A percentile compares a stretch with the other conserved stretches of the same genome.
phyloP scores from a whole-genome alignment of 179 eudicot species.

The Beta macrorhiza region DNA sequence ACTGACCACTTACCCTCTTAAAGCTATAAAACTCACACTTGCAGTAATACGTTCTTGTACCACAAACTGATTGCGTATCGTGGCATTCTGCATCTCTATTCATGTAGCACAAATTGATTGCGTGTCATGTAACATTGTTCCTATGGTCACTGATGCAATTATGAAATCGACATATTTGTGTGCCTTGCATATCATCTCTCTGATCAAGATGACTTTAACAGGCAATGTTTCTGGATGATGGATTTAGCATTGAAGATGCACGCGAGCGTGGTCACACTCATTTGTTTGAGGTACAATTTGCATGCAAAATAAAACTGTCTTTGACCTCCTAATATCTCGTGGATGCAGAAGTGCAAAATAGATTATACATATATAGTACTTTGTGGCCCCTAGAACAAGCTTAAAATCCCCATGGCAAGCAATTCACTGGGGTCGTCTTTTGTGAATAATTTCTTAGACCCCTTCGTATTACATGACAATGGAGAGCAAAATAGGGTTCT shows the following conservation, averaged over 20 bases:
- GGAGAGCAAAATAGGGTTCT: background rate
- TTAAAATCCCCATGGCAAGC: background rate
- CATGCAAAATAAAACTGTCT: background rate
- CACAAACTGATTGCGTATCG: too few species aligned
- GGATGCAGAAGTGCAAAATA: background rate
- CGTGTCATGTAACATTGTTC: too few species aligned
- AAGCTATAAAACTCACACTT: too few species aligned
- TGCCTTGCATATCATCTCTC: too few species aligned
- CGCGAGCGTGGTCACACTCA: constrained; percentile 97
- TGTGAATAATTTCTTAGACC: background rate
- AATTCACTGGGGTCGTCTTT: background rate
- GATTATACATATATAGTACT: background rate
- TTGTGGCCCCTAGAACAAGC: background rate
- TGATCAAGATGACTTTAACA: constrained; percentile 24
- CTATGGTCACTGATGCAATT: too few species aligned
- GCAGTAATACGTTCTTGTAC: too few species aligned
- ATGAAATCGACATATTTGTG: too few species aligned
- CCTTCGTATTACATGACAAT: background rate
- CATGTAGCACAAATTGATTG: too few species aligned
- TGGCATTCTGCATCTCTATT: too few species aligned
- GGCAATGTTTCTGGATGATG: constrained; percentile 92
- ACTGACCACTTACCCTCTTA: too few species aligned
- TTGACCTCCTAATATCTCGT: background rate
- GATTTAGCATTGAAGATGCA: constrained; percentile 72
- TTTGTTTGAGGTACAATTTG: constrained; percentile 63